These are phyloP conservation scores for Trifolium pratense DNA, from an alignment of 306 rosid genomes.

Conservation along the genomic window DNA sequence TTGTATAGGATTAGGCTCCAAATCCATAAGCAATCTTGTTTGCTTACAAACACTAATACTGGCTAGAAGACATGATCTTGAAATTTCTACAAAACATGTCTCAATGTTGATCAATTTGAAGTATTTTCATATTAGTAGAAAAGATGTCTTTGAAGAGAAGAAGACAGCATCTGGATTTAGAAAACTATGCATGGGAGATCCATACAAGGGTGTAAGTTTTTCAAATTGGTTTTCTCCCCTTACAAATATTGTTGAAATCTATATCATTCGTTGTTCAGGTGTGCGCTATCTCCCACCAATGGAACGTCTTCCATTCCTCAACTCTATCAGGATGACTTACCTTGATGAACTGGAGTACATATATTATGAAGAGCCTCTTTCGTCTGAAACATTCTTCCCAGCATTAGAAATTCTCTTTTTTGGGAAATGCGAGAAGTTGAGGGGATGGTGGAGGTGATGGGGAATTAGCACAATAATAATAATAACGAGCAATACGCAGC, in stretches of 20 bases:
- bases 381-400: background rate
- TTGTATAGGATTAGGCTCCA: background rate
- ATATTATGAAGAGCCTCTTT: background rate
- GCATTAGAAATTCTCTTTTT: background rate
- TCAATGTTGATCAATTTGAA: background rate
- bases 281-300: conserved; percentile 20
- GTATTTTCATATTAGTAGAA: background rate
- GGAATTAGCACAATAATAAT: too few species aligned
- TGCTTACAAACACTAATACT: background rate
- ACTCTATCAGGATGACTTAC: background rate
- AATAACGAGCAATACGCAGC: too few species aligned
- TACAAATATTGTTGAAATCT: background rate
- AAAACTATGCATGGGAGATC: background rate
- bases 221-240: conserved; percentile 31
- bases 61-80: background rate
- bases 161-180: conserved; percentile 10
- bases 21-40: conserved; percentile 8
- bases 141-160: fast-evolving
- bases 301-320: conserved; percentile 19
- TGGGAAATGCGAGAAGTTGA: background rate
- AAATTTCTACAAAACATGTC: background rate
- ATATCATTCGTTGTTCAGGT: fast-evolving
- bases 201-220: background rate
- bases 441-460: background rate
- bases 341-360: background rate